Evolutionary conservation across 306 rosid species (phyloP).

Genomic region (Styphnolobium japonicum): DNA sequence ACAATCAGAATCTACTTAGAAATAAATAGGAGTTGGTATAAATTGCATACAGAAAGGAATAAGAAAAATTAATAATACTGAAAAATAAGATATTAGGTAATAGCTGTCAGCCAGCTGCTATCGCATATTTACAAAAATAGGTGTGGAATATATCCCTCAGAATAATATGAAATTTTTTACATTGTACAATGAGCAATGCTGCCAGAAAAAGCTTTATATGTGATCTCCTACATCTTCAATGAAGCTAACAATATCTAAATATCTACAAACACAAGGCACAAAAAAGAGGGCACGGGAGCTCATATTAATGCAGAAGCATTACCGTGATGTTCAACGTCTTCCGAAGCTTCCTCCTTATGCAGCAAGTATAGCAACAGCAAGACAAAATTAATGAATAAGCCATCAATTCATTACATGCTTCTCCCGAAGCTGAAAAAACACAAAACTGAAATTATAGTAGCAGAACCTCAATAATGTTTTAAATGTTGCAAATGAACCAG

Average conservation of each 20-base stretch:
- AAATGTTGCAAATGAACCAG: slow-evolving; percentile 1
- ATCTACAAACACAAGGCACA: neutral
- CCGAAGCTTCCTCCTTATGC: slow-evolving; percentile 90
- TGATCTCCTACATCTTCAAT: neutral
- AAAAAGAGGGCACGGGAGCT: slow-evolving; percentile 1
- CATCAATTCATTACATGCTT: slow-evolving; percentile 93
- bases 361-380: slow-evolving; percentile 96
- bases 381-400: slow-evolving; percentile 87
- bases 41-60: neutral
- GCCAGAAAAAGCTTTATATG: neutral
- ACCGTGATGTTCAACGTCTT: slow-evolving; percentile 86
- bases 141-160: neutral
- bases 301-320: slow-evolving; percentile 20
- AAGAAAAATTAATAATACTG: neutral
- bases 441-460: slow-evolving; percentile 8
- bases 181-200: neutral
- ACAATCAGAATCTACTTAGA: neutral
- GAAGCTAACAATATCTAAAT: slow-evolving; percentile 12
- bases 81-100: slow-evolving; percentile 1
- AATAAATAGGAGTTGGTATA: neutral
- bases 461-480: slow-evolving; percentile 2
- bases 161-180: neutral
- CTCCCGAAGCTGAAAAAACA: slow-evolving; percentile 66
- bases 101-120: slow-evolving; percentile 2
- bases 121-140: neutral